Percentiles rank a stretch among this genome's conserved stretches.
phyloP scores from a whole-genome alignment of 345 rosid genomes.

The Geranium rotundifolium region DNA sequence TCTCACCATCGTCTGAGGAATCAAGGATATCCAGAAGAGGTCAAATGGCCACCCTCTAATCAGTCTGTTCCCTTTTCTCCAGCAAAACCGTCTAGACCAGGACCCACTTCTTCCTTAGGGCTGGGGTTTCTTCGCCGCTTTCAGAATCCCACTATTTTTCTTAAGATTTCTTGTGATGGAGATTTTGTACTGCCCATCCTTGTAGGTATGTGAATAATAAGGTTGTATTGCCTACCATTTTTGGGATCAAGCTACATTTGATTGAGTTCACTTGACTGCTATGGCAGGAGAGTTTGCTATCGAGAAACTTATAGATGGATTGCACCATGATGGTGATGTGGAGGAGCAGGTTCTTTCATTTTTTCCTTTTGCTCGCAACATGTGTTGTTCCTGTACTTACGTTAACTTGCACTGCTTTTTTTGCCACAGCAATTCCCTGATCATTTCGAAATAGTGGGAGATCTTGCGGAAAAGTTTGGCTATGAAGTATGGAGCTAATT shows the following conservation, averaged over 20 bases:
- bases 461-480: slow-evolving; percentile 52
- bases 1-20: slow-evolving; percentile 38
- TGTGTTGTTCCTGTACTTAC: not conserved
- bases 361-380: not conserved
- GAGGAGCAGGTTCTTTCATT: slow-evolving; percentile 19
- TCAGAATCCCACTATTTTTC: slow-evolving; percentile 74
- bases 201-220: slow-evolving; percentile 31
- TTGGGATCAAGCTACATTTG: not conserved
- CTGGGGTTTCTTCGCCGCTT: slow-evolving; percentile 50
- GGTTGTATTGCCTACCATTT: too few species aligned
- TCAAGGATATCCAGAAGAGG: slow-evolving; percentile 29
- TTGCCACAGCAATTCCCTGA: slow-evolving; percentile 54
- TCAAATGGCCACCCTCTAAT: slow-evolving; percentile 21
- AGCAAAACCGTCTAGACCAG: slow-evolving; percentile 15
- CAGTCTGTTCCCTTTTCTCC: slow-evolving; percentile 15
- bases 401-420: slow-evolving; percentile 3
- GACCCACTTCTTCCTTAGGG: slow-evolving; percentile 36
- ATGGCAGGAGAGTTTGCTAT: slow-evolving; percentile 63
- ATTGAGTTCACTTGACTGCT: slow-evolving; percentile 11
- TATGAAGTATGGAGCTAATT: slow-evolving; percentile 40
- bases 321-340: slow-evolving; percentile 27
- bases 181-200: slow-evolving; percentile 71
- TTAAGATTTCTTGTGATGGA: slow-evolving; percentile 74
- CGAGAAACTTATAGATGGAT: slow-evolving; percentile 43
- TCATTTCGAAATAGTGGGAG: slow-evolving; percentile 54